These are phyloP conservation scores for Mollisiaceae sp. DNA, from an alignment of 2,329 filamentous ascomycete genomes.

Conservation along the genomic window DNA sequence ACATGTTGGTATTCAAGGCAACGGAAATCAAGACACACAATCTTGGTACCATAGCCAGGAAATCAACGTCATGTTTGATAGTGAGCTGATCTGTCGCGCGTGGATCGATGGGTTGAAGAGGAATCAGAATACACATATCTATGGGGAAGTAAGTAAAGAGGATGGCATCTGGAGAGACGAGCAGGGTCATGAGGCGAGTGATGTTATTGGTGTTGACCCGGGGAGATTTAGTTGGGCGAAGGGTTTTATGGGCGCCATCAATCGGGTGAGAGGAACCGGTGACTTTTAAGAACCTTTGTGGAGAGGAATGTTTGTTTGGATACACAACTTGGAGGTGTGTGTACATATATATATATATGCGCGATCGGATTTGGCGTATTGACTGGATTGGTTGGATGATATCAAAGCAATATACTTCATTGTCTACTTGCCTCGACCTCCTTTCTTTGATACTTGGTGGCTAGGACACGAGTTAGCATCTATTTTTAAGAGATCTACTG, in stretches of 20 bases:
- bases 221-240: constrained; percentile 63
- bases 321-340: neutral
- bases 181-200: constrained; percentile 52
- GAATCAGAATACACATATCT: constrained; percentile 70
- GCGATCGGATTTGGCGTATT: neutral
- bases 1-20: constrained; percentile 72
- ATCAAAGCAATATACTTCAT: neutral
- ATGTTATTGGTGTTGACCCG: constrained; percentile 57
- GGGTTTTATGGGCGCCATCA: constrained; percentile 53
- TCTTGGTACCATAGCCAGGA: constrained; percentile 81
- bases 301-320: neutral
- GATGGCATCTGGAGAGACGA: constrained; percentile 69
- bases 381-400: neutral
- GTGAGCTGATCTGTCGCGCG: constrained; percentile 59
- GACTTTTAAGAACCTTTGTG: constrained; percentile 20
- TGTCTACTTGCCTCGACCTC: too few species aligned
- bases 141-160: constrained; percentile 55
- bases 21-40: constrained; percentile 82
- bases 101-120: constrained; percentile 67
- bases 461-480: neutral
- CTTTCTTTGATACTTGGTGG: too few species aligned
- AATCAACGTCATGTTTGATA: constrained; percentile 77
- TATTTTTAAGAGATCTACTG: neutral
- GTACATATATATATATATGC: neutral
- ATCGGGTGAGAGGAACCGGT: constrained; percentile 21